Base-by-base conservation (phyloP, 768 basidiomycete genomes). In the Macrolepiota dolichaula region DNA sequence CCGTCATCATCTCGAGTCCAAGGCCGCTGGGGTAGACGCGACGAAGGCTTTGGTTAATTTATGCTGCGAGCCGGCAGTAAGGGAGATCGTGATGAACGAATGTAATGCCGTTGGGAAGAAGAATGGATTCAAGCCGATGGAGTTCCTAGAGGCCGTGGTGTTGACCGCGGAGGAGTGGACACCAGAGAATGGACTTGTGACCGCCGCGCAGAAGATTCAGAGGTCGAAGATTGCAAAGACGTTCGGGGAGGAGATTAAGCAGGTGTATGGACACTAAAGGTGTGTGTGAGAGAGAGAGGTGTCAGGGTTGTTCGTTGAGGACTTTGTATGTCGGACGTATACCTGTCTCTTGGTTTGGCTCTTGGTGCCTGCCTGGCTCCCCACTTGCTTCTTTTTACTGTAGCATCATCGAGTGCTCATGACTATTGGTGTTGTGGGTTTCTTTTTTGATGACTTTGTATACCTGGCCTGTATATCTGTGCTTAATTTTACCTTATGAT, bases 141-240 rank as follows among this genome's bases (percentile, higher is more conserved):
- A 96, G 76, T 72, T 87, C 55, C 74, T 96, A 35, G 85, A 89
- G 70, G 86, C 80, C 24, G 88, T 94, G 27, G 81, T 96, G 19
- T 73, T 96, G 67, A 88, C 89, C 5, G 69, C 87, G 29, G 90
- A 94, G 3, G 93, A 95, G 74, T 96, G 94, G 94, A 95, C 93
- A 5, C 92, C 94, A 0, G 91, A 96, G 79, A 91, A 72, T 62
- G 94, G 92, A 40, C 79, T 96, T 40, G 85, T 95, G 51, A 96
- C 94, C 2, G 75, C 75, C 55, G 75, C 75, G 10, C 75, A 76
- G 65, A 76, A 76, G 68, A 74, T 76, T 57, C 75, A 76, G 65
- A 67, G 75, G 40, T 61, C 65, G 36, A 73, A 68, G 67, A 74
- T 76, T 65, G 72, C 73, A 9, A 72, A 72, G 66, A 57, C 69